Percentiles rank a stretch among this genome's conserved stretches.
Evolutionary conservation across 2,329 filamentous ascomycete species (phyloP).

Genomic region (Fusarium clavum): DNA sequence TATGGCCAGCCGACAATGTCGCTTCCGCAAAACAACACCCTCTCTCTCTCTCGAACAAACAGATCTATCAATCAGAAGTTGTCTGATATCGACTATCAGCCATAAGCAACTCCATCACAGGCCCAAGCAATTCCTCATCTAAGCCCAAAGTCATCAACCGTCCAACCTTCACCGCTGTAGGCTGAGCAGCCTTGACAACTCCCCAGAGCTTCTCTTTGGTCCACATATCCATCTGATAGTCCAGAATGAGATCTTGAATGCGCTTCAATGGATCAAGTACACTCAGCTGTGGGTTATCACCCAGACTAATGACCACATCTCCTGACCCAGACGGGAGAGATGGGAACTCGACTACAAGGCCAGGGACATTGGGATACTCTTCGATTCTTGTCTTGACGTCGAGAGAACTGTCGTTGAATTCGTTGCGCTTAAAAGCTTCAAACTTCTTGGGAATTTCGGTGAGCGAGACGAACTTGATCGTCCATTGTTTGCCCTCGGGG

Average conservation of each 20-base stretch:
- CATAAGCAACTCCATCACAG: constrained; percentile 44
- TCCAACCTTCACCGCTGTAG: constrained; percentile 37
- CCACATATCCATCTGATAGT: constrained; percentile 46
- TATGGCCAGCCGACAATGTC: not conserved
- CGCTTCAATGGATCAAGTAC: constrained; percentile 28
- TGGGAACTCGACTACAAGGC: constrained; percentile 26
- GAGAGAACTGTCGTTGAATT: not conserved
- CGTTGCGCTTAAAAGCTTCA: constrained; percentile 1
- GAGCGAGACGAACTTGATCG: constrained; percentile 34
- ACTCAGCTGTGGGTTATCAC: constrained; percentile 17
- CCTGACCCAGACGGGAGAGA: not conserved
- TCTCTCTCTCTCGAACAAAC: not conserved
- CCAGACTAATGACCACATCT: constrained; percentile 9
- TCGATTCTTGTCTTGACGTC: constrained; percentile 17
- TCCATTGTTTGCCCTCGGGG: constrained; percentile 19
- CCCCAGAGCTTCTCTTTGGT: constrained; percentile 45
- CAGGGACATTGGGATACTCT: constrained; percentile 24
- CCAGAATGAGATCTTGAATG: constrained; percentile 37
- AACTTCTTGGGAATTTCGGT: not conserved
- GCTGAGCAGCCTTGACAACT: constrained; percentile 26
- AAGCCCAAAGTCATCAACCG: constrained; percentile 43
- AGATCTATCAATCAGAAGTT: not conserved
- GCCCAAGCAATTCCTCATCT: constrained; percentile 41
- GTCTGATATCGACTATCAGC: constrained; percentile 41
- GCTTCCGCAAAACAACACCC: not conserved